Evolutionary conservation across 768 basidiomycete species (phyloP), one percentile per base, ranked within the genome.

Genomic region (Filobasidium wieringae): DNA sequence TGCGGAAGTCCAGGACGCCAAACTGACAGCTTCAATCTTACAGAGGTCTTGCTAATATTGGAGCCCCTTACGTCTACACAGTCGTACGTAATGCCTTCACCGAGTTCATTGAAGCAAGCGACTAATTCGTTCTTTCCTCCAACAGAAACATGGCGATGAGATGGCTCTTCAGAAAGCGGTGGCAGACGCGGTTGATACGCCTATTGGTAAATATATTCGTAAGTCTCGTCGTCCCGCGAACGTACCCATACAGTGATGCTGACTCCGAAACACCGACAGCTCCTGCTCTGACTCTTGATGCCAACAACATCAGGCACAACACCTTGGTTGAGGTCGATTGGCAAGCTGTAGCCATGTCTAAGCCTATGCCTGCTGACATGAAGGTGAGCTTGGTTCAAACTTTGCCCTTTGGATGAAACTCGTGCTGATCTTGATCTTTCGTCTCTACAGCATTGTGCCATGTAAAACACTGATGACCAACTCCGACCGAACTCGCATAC

Each of bases 51-150:
- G 37, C 37, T 15, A n/a, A 30, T 12, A 9, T 54, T 17, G 53
- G 36, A 7, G 37, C 36, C 8, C 53, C 53, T n/a, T 54, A 41
- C 36, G 53, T 54, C 17, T 54, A 54, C 53, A 39, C 36, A 17
- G 39, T 54, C 6, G 37, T 40, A 22, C 15, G 37, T 40, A n/a
- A n/a, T 4, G 15, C 17, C 3, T 40, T 4, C 3, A 40, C 4
- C 17, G 15, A 17, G 37, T 40, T 40, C 3, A 22, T 22, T 40
- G 37, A 40, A 15, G 22, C 15, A 4, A 15, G 17, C 37, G 11
- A 40, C 37, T 15, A 11, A 40, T 40, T 40, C 22, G 15, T 40
- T 40, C 22, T 40, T 11, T 40, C 11, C 17, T 22, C 37, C 15
- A 17, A 17, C 37, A 40, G 37, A 40, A 40, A 40, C 37, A 40